Evolutionary conservation across 768 basidiomycete species (phyloP), one percentile per base, ranked within the genome.

Genomic region (Boletus pseudopeckii): DNA sequence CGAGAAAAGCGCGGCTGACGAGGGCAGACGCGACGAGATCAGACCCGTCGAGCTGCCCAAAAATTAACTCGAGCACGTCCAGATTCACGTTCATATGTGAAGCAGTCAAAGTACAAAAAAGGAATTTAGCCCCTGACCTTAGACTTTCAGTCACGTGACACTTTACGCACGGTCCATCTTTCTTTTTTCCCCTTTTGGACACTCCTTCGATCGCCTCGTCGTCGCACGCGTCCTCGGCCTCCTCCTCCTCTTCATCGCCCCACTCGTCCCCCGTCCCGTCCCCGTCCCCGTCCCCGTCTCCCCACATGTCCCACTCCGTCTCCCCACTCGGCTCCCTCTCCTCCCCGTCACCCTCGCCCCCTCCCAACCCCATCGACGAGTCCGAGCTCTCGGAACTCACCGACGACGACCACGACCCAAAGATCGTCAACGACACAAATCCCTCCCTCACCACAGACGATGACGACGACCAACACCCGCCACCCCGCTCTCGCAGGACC

Each of bases 361-460:
- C 77, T 5, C 65, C 70, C 40, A 62, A 61, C 45, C 74, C 66
- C 55, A 68, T 65, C 56, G 72, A 66, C 59, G 87, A 82, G 69
- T 90, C 88, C 7, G 89, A 90, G 72, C 81, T 91, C 54, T 90
- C 88, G 40, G 89, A 89, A 67, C 82, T 91, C 66, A 90, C 88
- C 15, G 88, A 91, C 64, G 88, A 90, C 64, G 88, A 90, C 60
- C 80, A 85, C 60, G 85, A 86, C 62, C 60, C 69, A 44, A 48
- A 59, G 43, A 48, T 43, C 46, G 70, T 74, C 59, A 63, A 69
- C 40, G 68, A 73, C 52, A 61, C 70, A 36, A 60, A 56, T 43
- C 63, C 60, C 37, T 62, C 64, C 52, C 55, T 59, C 45, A 61
- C 66, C 10, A 28, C 28, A 3, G 46, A 47, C 22, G 58, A 64